Percentiles rank a stretch among this genome's conserved stretches.
These are phyloP conservation scores for Colletotrichum phormii DNA, from an alignment of 2,329 filamentous ascomycete genomes.

Conservation along the genomic window DNA sequence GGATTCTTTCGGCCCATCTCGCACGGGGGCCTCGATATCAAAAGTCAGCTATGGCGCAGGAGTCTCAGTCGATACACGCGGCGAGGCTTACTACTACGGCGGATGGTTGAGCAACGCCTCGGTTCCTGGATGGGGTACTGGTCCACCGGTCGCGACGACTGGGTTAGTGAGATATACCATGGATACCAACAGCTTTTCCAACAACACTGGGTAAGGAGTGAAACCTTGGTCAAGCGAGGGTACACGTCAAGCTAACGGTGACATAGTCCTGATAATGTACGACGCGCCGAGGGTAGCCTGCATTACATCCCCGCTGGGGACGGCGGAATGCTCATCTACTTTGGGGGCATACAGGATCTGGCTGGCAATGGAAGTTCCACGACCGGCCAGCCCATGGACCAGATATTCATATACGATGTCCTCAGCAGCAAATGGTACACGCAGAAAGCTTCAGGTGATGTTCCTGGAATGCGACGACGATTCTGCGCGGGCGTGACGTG, in stretches of 20 bases:
- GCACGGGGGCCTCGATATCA: conserved; percentile 48
- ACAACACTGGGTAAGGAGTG: conserved; percentile 56
- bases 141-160: conserved; percentile 58
- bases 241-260: background rate
- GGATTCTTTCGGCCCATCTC: conserved; percentile 57
- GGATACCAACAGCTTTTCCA: conserved; percentile 62
- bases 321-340: conserved; percentile 69
- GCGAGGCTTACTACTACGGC: conserved; percentile 71
- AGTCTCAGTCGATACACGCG: conserved; percentile 63
- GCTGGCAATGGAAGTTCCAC: conserved; percentile 58
- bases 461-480: conserved; percentile 64
- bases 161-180: conserved; percentile 69
- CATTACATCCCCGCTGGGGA: conserved; percentile 71
- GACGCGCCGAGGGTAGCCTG: conserved; percentile 70
- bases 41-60: conserved; percentile 69
- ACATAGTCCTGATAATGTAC: conserved; percentile 56
- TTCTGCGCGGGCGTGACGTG: conserved; percentile 73
- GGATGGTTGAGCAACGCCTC: conserved; percentile 70
- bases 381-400: conserved; percentile 57
- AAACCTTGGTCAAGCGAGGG: background rate
- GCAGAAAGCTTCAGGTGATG: conserved; percentile 65
- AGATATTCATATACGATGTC: conserved; percentile 71
- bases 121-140: conserved; percentile 60
- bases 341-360: conserved; percentile 67
- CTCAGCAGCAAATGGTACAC: conserved; percentile 69